phyloP scores from a whole-genome alignment of 495 filamentous ascomycete species.

The Lasiosphaeriaceae sp. region DNA sequence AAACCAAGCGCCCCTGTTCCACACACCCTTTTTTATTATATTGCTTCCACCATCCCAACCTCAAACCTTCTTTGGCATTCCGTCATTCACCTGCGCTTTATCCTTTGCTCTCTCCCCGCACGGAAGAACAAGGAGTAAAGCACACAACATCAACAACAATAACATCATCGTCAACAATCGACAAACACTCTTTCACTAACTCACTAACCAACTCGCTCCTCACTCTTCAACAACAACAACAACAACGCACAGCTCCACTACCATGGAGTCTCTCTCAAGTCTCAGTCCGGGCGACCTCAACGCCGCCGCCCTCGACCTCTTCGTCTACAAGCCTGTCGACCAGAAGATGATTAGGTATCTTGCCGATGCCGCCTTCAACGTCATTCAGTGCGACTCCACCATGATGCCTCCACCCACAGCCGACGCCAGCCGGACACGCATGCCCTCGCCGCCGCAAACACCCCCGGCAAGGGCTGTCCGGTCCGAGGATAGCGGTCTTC shows the following conservation, averaged over 20 bases:
- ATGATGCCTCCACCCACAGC: slow-evolving; percentile 39
- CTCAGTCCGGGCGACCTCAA: slow-evolving; percentile 52
- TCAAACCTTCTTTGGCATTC: slow-evolving; percentile 14
- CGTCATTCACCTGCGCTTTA: slow-evolving; percentile 10
- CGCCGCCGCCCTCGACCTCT: slow-evolving; percentile 81
- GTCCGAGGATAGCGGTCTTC: slow-evolving; percentile 50
- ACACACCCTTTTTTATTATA: slow-evolving; percentile 15
- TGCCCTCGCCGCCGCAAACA: slow-evolving; percentile 66
- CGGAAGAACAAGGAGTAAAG: neutral
- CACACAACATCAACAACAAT: neutral
- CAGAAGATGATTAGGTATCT: slow-evolving; percentile 82
- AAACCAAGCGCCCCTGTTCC: slow-evolving; percentile 11
- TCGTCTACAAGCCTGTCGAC: slow-evolving; percentile 77
- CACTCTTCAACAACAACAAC: neutral
- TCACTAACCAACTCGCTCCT: too few species aligned
- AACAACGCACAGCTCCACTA: slow-evolving; percentile 16
- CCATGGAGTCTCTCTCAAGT: slow-evolving; percentile 36
- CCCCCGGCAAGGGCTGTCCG: slow-evolving; percentile 53
- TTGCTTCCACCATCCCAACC: slow-evolving; percentile 12
- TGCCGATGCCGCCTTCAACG: slow-evolving; percentile 72
- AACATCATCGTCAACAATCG: too few species aligned
- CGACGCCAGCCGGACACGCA: neutral
- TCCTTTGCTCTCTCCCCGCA: neutral
- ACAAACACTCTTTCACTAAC: too few species aligned
- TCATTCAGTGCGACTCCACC: slow-evolving; percentile 83